phyloP scores from a whole-genome alignment of 75 land plant genomes.

The Sequoiadendron giganteum region DNA sequence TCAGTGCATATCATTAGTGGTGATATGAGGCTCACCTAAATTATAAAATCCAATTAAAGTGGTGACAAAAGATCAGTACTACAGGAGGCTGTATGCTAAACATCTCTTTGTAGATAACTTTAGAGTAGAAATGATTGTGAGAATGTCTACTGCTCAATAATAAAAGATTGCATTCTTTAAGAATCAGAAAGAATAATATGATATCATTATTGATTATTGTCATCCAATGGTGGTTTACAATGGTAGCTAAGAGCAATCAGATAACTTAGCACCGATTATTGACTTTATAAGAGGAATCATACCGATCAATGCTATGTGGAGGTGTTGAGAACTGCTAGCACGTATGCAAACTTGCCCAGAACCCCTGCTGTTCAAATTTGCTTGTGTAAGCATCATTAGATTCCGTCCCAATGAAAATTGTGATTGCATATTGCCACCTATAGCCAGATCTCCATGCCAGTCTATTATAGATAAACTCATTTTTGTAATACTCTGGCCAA shows the following conservation, averaged over 20 bases:
- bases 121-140: neutral
- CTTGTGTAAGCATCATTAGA: slow-evolving; percentile 26
- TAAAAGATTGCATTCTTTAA: neutral
- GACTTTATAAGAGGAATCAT: slow-evolving; percentile 33
- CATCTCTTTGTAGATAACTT: neutral
- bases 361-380: slow-evolving; percentile 47
- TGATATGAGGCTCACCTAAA: too few relatives aligned
- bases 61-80: neutral
- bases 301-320: slow-evolving; percentile 46
- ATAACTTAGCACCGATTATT: neutral
- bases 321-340: slow-evolving; percentile 43
- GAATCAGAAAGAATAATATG: neutral
- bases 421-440: slow-evolving; percentile 75
- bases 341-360: slow-evolving; percentile 44
- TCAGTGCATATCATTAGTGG: too few relatives aligned
- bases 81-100: neutral
- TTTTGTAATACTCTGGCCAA: slow-evolving; percentile 63
- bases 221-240: neutral
- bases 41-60: neutral
- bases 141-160: neutral
- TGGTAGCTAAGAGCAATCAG: neutral
- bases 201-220: too few relatives aligned
- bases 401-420: slow-evolving; percentile 55
- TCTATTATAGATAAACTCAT: slow-evolving; percentile 75
- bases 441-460: slow-evolving; percentile 82